phyloP scores from a whole-genome alignment of 768 basidiomycete species.

The Termitomyces heimii region DNA sequence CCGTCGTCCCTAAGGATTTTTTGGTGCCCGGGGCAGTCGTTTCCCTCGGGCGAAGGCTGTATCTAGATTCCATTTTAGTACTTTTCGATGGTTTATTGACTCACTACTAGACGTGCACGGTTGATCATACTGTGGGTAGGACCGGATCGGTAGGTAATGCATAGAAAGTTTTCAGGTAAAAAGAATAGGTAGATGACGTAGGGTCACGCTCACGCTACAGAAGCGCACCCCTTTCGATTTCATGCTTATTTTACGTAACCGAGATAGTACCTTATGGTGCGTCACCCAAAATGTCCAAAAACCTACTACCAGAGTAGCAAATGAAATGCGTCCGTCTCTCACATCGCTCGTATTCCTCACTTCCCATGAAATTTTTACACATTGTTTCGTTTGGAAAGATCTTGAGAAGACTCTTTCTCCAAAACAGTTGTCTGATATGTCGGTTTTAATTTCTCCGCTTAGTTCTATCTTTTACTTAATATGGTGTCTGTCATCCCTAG shows the following conservation, averaged over 20 bases:
- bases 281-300: neutral
- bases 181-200: too few species aligned
- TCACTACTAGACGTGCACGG: too few species aligned
- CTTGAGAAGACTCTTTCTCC: neutral
- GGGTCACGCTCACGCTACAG: too few species aligned
- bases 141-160: too few species aligned
- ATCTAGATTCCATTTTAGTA: too few species aligned
- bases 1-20: too few species aligned
- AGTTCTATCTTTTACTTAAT: neutral
- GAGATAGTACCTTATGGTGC: neutral
- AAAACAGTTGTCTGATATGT: neutral
- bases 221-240: neutral
- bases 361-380: neutral
- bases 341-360: neutral
- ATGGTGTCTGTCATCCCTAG: neutral
- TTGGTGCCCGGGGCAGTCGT: too few species aligned
- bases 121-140: too few species aligned
- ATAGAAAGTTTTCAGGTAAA: too few species aligned
- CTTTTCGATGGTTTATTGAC: too few species aligned
- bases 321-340: neutral
- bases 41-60: too few species aligned
- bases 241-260: neutral
- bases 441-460: conserved; percentile 5
- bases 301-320: neutral
- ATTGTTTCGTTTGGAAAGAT: neutral